phyloP scores from a whole-genome alignment of 371 early-diverging fungal genomes.

The Apophysomyces sp. region DNA sequence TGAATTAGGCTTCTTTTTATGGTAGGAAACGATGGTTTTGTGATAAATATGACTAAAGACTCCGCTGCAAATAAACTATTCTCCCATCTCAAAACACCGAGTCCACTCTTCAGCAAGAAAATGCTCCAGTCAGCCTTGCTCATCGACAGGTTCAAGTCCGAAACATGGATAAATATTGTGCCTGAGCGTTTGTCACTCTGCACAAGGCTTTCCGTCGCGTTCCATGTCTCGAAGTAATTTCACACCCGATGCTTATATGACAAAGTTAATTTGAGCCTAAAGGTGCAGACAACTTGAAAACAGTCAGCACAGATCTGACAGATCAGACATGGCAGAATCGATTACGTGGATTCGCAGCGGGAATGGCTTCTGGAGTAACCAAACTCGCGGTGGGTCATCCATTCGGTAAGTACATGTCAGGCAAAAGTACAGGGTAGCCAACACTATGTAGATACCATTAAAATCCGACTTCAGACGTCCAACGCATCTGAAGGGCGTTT shows the following conservation, averaged over 20 bases:
- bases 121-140: too few relatives aligned
- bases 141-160: not conserved
- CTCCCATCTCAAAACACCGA: too few relatives aligned
- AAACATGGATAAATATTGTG: not conserved
- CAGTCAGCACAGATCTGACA: constrained; percentile 36
- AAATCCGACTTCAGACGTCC: constrained; percentile 79
- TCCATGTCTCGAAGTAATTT: not conserved
- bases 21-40: too few relatives aligned
- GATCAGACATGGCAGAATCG: constrained; percentile 57
- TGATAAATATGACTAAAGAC: too few relatives aligned
- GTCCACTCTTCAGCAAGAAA: not conserved
- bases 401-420: constrained; percentile 52
- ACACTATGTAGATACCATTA: constrained; percentile 60
- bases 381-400: constrained; percentile 83
- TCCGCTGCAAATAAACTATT: too few relatives aligned
- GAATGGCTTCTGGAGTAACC: constrained; percentile 78
- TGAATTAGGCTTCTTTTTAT: too few relatives aligned
- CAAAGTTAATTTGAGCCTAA: not conserved
- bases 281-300: not conserved
- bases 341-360: constrained; percentile 75
- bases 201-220: not conserved
- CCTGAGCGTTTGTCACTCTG: not conserved
- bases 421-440: not conserved
- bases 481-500: constrained; percentile 75
- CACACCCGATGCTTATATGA: not conserved